phyloP scores from a whole-genome alignment of 164 flowering plant genomes.

The Houttuynia cordata region DNA sequence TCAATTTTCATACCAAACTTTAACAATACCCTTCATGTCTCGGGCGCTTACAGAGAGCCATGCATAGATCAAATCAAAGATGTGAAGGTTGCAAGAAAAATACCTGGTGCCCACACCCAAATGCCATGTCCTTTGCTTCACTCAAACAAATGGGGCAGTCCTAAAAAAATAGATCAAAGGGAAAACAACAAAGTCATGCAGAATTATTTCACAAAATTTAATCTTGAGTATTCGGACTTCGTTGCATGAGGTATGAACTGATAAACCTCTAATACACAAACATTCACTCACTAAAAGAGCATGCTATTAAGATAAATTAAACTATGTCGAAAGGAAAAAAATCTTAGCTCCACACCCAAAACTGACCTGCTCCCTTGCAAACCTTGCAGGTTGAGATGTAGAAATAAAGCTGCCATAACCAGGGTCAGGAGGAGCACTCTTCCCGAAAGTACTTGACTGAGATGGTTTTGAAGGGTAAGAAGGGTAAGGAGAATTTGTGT shows the following conservation, averaged over 20 bases:
- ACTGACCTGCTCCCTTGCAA: slow-evolving; percentile 8
- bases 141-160: slow-evolving; percentile 55
- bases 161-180: slow-evolving; percentile 17
- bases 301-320: no score
- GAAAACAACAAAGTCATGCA: background rate
- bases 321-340: background rate
- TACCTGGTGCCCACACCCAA: slow-evolving; percentile 67
- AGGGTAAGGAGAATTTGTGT: slow-evolving; percentile 18
- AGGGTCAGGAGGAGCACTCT: slow-evolving; percentile 14
- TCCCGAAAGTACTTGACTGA: slow-evolving; percentile 9
- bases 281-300: background rate
- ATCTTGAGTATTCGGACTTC: background rate
- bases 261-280: background rate
- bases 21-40: no score
- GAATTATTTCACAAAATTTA: background rate
- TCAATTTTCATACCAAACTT: no score
- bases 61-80: background rate
- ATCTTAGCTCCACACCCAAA: background rate
- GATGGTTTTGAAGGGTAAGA: slow-evolving; percentile 29
- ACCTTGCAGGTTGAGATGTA: slow-evolving; percentile 47
- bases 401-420: slow-evolving; percentile 8
- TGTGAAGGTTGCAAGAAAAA: background rate
- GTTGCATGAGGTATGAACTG: background rate
- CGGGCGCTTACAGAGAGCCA: background rate
- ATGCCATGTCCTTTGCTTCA: slow-evolving; percentile 40